Evolutionary conservation across 2,329 filamentous ascomycete genomes (phyloP), one percentile per base, ranked within the genome.

Genomic region (Pseudogymnoascus sp.): DNA sequence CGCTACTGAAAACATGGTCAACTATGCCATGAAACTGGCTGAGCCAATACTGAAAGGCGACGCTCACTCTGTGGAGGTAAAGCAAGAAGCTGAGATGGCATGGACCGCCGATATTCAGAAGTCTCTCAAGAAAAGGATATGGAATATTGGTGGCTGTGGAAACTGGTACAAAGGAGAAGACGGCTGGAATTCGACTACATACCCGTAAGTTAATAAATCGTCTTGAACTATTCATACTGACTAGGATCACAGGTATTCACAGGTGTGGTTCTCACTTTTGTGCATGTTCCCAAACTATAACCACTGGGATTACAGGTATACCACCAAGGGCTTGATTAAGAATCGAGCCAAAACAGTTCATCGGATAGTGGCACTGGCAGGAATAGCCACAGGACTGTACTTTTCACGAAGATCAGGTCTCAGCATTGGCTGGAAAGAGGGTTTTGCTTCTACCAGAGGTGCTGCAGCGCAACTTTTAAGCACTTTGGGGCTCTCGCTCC

Each of bases 1-100:
- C 60, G 77, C 80, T 0, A 74, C 74, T 2, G 82, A 84, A 65
- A 82, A 81, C 65, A 79, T 79, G 71, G 74, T 82, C 30, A 76
- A 79, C 39, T 79, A 81, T 66, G 75, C 74, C 1, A 63, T 84
- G 19, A 79, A 79, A 2, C 79, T 84, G 64, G 77, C 83, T 63
- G 76, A 76, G 63, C 75, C 77, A 2, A 73, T 84, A 15, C 62
- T 82, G 10, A 68, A 72, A 2, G 77, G 77, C 1, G 72, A 77
- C 18, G 73, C 74, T 13, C 70, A 66, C 13, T 72, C 72, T 0
- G 74, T 74, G 38, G 79, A 81, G 60, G 70, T 82, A 30, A 81
- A 75, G 64, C 73, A 75, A 63, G 70, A 75, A 33, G 77, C 76
- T 1, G 77, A 81, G 65, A 66, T 72, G 13, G 68, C 70, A 39